Conservation (phyloP, 805 yeast genomes). For the Kluyveromyces aestuarii region DNA sequence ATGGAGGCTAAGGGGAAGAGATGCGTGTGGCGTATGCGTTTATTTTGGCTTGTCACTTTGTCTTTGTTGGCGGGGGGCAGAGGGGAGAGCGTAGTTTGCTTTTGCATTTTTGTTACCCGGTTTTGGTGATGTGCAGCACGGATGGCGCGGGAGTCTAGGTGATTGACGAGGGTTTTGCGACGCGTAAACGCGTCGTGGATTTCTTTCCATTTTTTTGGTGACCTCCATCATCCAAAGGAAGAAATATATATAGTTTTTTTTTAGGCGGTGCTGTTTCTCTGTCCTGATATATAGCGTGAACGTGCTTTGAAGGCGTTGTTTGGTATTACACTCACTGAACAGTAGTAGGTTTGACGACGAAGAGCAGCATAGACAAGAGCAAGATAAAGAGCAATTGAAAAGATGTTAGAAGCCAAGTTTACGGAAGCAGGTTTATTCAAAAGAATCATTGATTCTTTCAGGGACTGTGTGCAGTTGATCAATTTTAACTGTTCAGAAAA, state of each 20-base stretch:
- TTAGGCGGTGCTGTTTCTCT: background rate
- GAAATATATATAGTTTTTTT: too few relatives aligned
- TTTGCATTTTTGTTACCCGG: background rate
- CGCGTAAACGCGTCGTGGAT: background rate
- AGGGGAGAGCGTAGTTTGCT: background rate
- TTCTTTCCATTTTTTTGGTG: background rate
- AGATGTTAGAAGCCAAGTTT: constrained; percentile 94
- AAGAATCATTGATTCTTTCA: constrained; percentile 85
- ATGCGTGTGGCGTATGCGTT: background rate
- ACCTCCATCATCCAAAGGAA: background rate
- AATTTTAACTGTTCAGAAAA: constrained; percentile 94
- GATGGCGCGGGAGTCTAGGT: background rate
- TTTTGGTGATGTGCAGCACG: background rate
- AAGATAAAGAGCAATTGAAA: constrained; percentile 2
- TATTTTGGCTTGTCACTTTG: background rate
- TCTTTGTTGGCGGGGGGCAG: too few relatives aligned
- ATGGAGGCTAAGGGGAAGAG: background rate
- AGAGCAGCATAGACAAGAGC: too few relatives aligned
- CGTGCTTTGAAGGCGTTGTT: too few relatives aligned
- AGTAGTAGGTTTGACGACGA: too few relatives aligned
- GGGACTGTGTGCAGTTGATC: constrained; percentile 90
- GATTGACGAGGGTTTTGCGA: background rate
- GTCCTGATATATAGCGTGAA: background rate
- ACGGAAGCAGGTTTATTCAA: constrained; percentile 87
- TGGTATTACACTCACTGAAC: too few relatives aligned